Conservation (phyloP, 768 basidiomycete genomes). For the Lactarius sanguifluus region DNA sequence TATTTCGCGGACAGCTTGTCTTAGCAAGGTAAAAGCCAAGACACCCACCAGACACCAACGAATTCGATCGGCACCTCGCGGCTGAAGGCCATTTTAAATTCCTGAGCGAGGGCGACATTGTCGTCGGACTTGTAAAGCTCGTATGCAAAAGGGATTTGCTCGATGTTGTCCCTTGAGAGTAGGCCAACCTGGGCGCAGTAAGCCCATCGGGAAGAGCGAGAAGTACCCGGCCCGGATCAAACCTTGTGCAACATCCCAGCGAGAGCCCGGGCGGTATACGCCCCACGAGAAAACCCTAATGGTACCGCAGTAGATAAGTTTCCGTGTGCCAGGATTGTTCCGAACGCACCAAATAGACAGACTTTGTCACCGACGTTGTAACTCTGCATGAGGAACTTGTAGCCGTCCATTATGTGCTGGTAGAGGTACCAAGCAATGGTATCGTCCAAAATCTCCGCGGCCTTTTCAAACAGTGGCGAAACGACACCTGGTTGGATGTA, state of each 20-base stretch:
- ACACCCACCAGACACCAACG: constrained; percentile 70
- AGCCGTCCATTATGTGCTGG: constrained; percentile 71
- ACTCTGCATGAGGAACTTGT: constrained; percentile 77
- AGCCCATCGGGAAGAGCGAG: not conserved
- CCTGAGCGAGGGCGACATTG: constrained; percentile 48
- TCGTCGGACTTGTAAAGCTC: constrained; percentile 62
- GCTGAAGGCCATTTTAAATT: constrained; percentile 74
- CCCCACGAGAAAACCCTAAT: constrained; percentile 75
- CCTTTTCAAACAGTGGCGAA: constrained; percentile 55
- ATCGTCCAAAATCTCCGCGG: constrained; percentile 60
- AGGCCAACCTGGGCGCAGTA: constrained; percentile 58
- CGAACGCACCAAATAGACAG: constrained; percentile 60
- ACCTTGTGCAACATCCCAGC: constrained; percentile 71
- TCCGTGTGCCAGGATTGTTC: constrained; percentile 13
- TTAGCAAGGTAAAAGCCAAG: not conserved
- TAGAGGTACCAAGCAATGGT: constrained; percentile 79
- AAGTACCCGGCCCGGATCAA: not conserved
- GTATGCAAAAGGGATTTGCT: constrained; percentile 75
- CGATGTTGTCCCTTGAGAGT: constrained; percentile 61
- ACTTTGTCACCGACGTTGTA: constrained; percentile 71
- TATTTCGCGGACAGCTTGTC: not conserved
- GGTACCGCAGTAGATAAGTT: not conserved
- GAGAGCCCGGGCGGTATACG: constrained; percentile 68
- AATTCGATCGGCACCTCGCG: constrained; percentile 67
- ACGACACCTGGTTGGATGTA: constrained; percentile 67